Conservation (phyloP, 1,139 yeast genomes). For the Candida sojae region DNA sequence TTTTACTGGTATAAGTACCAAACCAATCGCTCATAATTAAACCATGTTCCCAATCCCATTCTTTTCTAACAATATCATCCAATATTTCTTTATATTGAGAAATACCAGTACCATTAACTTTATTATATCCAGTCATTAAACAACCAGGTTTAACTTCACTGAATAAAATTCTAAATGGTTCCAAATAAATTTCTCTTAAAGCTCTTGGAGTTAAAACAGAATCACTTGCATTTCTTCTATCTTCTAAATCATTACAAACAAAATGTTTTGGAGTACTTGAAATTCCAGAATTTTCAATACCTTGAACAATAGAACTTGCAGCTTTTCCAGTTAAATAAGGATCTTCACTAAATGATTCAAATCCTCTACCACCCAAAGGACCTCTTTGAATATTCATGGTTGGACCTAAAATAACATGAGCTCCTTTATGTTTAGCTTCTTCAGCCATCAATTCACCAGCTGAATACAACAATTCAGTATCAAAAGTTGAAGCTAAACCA, state of each 20-base stretch:
- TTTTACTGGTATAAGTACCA: constrained; percentile 52
- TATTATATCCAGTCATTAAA: constrained; percentile 62
- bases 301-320: constrained; percentile 28
- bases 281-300: constrained; percentile 32
- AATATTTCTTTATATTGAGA: constrained; percentile 47
- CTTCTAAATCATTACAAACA: constrained; percentile 63
- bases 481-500: constrained; percentile 47
- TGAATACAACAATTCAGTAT: constrained; percentile 24
- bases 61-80: constrained; percentile 38
- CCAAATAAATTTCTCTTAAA: constrained; percentile 58
- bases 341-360: constrained; percentile 36
- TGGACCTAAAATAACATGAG: constrained; percentile 36
- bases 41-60: constrained; percentile 46
- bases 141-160: constrained; percentile 36
- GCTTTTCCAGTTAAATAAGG: constrained; percentile 35
- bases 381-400: constrained; percentile 35
- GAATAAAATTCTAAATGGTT: constrained; percentile 62
- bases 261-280: constrained; percentile 62
- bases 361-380: constrained; percentile 39
- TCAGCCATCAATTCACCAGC: constrained; percentile 36
- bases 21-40: constrained; percentile 64
- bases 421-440: constrained; percentile 34
- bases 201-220: constrained; percentile 57
- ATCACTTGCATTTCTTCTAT: constrained; percentile 52
- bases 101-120: constrained; percentile 56